Conservation (phyloP, 1,284 basidiomycete genomes). For the Moniliophthora roreri region DNA sequence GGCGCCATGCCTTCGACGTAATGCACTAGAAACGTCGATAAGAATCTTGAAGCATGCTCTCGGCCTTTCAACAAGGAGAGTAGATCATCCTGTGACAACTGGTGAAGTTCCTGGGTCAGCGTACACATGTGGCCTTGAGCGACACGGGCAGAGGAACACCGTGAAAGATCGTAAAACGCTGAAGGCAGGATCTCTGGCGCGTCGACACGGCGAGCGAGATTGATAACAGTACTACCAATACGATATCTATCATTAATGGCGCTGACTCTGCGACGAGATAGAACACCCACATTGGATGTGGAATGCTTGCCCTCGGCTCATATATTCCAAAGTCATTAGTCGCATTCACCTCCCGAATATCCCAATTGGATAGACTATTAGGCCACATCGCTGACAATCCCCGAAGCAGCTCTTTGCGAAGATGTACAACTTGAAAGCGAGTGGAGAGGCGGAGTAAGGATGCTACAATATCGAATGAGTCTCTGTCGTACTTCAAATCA, state of each 20-base stretch:
- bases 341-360: constrained; percentile 54
- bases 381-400: constrained; percentile 58
- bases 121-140: constrained; percentile 35
- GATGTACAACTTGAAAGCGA: constrained; percentile 54
- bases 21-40: constrained; percentile 72
- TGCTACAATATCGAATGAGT: constrained; percentile 32
- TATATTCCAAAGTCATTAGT: constrained; percentile 51
- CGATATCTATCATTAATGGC: no score
- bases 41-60: constrained; percentile 66
- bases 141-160: constrained; percentile 48
- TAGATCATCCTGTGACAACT: constrained; percentile 54
- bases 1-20: constrained; percentile 63
- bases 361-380: constrained; percentile 57
- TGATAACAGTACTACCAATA: constrained; percentile 48
- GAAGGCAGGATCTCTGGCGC: constrained; percentile 60
- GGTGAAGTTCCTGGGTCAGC: constrained; percentile 32
- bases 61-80: constrained; percentile 61
- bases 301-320: constrained; percentile 48
- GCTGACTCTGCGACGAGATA: background rate
- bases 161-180: constrained; percentile 75
- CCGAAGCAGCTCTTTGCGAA: constrained; percentile 55
- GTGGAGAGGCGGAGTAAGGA: constrained; percentile 62
- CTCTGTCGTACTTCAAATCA: constrained; percentile 9
- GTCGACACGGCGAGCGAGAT: constrained; percentile 64
- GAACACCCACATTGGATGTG: constrained; percentile 63